These are phyloP conservation scores for Rhizomucor pusillus DNA, from an alignment of 371 early-diverging fungal species.

Conservation along the genomic window DNA sequence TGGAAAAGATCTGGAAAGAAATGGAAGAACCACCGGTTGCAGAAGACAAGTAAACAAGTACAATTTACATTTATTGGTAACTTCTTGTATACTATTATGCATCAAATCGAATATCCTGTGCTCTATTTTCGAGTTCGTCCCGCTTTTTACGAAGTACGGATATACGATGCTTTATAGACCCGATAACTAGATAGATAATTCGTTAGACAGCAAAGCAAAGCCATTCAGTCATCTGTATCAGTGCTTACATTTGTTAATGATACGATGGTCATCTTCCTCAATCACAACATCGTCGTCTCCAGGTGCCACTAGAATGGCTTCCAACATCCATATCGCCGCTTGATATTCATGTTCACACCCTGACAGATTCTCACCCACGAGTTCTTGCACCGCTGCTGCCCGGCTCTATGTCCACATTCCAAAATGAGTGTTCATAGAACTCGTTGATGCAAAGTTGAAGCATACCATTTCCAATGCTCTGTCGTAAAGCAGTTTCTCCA, in stretches of 20 bases:
- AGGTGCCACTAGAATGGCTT: conserved; percentile 64
- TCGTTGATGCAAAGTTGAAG: too few relatives aligned
- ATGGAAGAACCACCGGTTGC: conserved; percentile 46
- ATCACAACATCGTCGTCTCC: conserved; percentile 44
- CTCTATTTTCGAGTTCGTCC: not conserved
- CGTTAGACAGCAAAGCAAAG: not conserved
- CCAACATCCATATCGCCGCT: conserved; percentile 76
- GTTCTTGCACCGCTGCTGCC: conserved; percentile 49
- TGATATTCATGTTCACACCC: conserved; percentile 77
- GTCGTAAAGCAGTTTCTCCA: conserved; percentile 72
- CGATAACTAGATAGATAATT: conserved; percentile 31
- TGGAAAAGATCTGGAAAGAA: conserved; percentile 46
- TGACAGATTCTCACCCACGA: conserved; percentile 54
- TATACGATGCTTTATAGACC: conserved; percentile 46
- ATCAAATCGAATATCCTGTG: too few relatives aligned
- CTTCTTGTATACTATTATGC: too few relatives aligned
- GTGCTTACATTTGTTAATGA: conserved; percentile 57
- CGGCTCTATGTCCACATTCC: conserved; percentile 36
- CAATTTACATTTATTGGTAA: too few relatives aligned
- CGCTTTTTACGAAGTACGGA: conserved; percentile 34
- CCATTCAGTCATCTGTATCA: too few relatives aligned
- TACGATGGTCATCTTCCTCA: conserved; percentile 57
- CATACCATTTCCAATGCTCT: conserved; percentile 62
- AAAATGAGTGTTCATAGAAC: too few relatives aligned
- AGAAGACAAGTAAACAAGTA: too few relatives aligned